Conservation (phyloP, 73 alveolate species). For the Tetrahymena elliotti region DNA sequence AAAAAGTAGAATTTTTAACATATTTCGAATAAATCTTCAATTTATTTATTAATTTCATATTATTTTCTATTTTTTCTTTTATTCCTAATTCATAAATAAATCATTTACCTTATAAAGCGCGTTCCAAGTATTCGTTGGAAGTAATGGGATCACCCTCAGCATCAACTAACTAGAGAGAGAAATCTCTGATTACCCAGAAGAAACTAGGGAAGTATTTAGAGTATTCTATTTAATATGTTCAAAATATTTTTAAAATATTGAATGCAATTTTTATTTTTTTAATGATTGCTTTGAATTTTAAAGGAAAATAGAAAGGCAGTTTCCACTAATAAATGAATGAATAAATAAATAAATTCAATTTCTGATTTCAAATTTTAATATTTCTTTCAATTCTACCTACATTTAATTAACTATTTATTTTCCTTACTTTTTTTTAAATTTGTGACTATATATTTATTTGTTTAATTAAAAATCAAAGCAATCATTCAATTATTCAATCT, state of each 20-base stretch:
- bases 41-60: too few relatives aligned
- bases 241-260: not conserved
- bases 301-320: not conserved
- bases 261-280: conserved; percentile 45
- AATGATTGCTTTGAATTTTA: conserved; percentile 63
- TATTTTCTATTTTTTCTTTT: too few relatives aligned
- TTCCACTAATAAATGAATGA: too few relatives aligned
- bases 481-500: too few relatives aligned
- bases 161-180: conserved; percentile 80
- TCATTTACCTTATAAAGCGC: conserved; percentile 54
- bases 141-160: conserved; percentile 77
- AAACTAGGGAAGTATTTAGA: conserved; percentile 82
- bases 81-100: too few relatives aligned
- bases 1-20: conserved; percentile 21
- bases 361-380: not conserved
- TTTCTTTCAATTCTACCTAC: not conserved
- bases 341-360: not conserved
- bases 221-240: conserved; percentile 75
- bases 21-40: not conserved
- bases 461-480: not conserved
- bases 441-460: not conserved
- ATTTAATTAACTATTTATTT: not conserved
- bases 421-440: not conserved
- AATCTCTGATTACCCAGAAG: conserved; percentile 92
- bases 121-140: conserved; percentile 80